Conservation (phyloP, 345 rosid species). For the Ceriops decandra region DNA sequence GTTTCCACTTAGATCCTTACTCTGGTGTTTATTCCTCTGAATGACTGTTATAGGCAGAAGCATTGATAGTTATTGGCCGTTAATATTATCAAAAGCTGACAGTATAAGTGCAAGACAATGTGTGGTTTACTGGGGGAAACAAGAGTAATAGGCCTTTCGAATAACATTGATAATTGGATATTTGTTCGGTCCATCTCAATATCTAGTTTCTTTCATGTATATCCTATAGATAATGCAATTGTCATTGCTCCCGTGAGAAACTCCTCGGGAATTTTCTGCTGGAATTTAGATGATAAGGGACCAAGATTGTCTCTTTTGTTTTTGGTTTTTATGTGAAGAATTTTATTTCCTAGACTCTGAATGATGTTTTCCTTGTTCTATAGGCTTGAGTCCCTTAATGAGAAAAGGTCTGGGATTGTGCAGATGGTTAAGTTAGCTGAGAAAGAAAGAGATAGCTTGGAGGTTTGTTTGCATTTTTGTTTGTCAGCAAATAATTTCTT, state of each 20-base stretch:
- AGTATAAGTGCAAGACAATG: background rate
- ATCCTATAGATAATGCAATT: background rate
- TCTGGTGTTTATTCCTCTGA: background rate
- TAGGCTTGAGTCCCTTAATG: slow-evolving; percentile 86
- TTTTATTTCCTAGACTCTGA: background rate
- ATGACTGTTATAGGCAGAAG: background rate
- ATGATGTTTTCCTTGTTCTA: background rate
- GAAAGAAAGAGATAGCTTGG: slow-evolving; percentile 91
- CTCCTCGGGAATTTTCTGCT: background rate
- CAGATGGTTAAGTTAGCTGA: slow-evolving; percentile 97
- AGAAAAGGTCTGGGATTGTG: slow-evolving; percentile 89
- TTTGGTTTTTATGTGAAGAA: no score
- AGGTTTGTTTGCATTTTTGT: slow-evolving; percentile 51
- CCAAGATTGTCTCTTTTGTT: background rate
- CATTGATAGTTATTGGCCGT: background rate
- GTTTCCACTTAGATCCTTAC: background rate
- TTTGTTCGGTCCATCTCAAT: background rate
- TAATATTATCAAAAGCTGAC: background rate
- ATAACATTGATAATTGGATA: no score
- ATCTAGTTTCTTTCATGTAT: background rate
- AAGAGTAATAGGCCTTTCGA: no score
- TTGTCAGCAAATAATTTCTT: slow-evolving; percentile 1
- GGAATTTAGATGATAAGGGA: background rate
- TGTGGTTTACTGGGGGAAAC: no score
- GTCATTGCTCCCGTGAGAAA: background rate